A percentile compares a stretch with the other conserved stretches of the same genome.
These are phyloP conservation scores for Amanita pseudoporphyria DNA, from an alignment of 768 basidiomycete species.

Conservation along the genomic window DNA sequence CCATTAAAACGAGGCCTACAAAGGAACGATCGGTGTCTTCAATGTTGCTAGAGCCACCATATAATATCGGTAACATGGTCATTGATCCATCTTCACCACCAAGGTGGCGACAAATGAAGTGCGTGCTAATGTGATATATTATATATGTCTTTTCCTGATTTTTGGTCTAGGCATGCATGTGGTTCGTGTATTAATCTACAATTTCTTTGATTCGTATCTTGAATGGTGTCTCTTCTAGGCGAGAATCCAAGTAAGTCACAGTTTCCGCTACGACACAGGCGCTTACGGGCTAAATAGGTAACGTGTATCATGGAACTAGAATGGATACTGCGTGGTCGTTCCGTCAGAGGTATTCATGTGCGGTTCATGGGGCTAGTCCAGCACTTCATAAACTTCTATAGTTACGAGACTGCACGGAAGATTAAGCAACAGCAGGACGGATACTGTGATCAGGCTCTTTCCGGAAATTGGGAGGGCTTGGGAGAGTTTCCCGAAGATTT, in stretches of 20 bases:
- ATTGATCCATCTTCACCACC: conserved; percentile 29
- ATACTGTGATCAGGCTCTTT: conserved; percentile 43
- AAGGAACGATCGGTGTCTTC: conserved; percentile 60
- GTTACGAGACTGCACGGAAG: conserved; percentile 52
- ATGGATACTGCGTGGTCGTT: conserved; percentile 65
- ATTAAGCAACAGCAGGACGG: conserved; percentile 57
- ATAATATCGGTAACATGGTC: conserved; percentile 32
- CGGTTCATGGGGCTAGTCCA: conserved; percentile 11
- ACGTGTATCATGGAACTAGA: conserved; percentile 37
- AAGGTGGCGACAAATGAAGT: conserved; percentile 72
- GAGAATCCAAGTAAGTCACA: conserved; percentile 43
- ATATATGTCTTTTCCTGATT: neutral
- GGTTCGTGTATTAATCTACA: conserved; percentile 20
- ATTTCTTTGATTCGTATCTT: neutral
- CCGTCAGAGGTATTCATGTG: conserved; percentile 36
- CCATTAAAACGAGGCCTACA: conserved; percentile 71
- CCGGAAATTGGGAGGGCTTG: conserved; percentile 37
- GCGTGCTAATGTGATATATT: conserved; percentile 12
- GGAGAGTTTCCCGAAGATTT: conserved; percentile 56
- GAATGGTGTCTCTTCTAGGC: conserved; percentile 19
- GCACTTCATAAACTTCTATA: conserved; percentile 20
- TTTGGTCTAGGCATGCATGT: conserved; percentile 32
- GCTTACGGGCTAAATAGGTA: conserved; percentile 18
- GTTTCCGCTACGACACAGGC: conserved; percentile 7
- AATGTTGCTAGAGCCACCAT: conserved; percentile 73